These are phyloP conservation scores for Camillea tinctor DNA, from an alignment of 2,329 filamentous ascomycete genomes.

Conservation along the genomic window DNA sequence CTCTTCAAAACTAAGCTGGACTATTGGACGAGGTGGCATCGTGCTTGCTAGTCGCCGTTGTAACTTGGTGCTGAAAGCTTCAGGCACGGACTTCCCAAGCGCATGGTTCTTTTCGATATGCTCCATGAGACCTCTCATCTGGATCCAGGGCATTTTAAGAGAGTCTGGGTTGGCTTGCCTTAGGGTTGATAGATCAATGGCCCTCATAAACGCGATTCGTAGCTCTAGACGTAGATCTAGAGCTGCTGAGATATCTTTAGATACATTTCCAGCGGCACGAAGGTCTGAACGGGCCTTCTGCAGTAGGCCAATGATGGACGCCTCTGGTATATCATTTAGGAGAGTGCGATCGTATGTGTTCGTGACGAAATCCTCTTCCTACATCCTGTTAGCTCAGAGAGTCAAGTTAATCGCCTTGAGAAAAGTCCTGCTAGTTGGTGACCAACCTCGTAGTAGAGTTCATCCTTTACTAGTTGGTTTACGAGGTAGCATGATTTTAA, in stretches of 20 bases:
- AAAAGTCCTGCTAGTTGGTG: too few relatives aligned
- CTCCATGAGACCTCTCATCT: conserved; percentile 50
- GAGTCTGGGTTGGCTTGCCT: conserved; percentile 43
- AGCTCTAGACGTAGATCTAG: conserved; percentile 66
- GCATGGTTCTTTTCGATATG: conserved; percentile 58
- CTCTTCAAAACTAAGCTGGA: conserved; percentile 70
- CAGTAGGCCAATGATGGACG: conserved; percentile 55
- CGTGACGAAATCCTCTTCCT: conserved; percentile 96
- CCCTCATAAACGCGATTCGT: conserved; percentile 60
- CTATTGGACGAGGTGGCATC: conserved; percentile 87
- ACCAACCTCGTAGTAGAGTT: conserved; percentile 84
- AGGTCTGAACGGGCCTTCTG: conserved; percentile 40
- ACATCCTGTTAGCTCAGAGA: conserved; percentile 12
- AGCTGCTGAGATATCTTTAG: conserved; percentile 47
- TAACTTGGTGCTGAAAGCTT: conserved; percentile 86
- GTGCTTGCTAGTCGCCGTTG: conserved; percentile 92
- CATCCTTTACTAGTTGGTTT: conserved; percentile 72
- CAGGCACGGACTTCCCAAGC: conserved; percentile 64
- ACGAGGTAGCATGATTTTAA: conserved; percentile 81
- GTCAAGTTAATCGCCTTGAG: not conserved
- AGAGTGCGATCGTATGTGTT: conserved; percentile 83
- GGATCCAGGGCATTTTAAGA: conserved; percentile 51
- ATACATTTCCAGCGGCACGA: conserved; percentile 27
- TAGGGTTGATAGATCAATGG: conserved; percentile 48
- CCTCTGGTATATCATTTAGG: conserved; percentile 60